A percentile compares a stretch with the other conserved stretches of the same genome.
phyloP scores from a whole-genome alignment of 2,329 filamentous ascomycete genomes.

The Diaporthe vaccinii region DNA sequence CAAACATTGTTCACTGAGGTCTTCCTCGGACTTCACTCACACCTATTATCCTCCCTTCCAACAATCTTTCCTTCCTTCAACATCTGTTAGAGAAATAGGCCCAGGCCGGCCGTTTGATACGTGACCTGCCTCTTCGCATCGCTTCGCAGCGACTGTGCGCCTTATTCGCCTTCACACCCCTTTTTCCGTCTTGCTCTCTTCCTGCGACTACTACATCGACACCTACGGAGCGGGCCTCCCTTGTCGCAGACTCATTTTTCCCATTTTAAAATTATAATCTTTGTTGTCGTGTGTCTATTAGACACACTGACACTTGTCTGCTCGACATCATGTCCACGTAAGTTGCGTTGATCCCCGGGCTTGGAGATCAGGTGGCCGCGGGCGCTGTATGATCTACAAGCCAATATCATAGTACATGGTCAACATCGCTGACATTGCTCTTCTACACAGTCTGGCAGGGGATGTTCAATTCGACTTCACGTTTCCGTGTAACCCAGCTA shows the following conservation, averaged over 20 bases:
- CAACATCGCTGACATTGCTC: constrained; percentile 47
- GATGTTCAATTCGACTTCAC: constrained; percentile 73
- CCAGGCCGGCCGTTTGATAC: constrained; percentile 42
- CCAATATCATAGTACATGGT: not conserved
- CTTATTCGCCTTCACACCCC: constrained; percentile 4
- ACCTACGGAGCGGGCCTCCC: constrained; percentile 41
- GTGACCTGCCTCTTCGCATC: constrained; percentile 35
- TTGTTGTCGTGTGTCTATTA: constrained; percentile 35
- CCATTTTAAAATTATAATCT: constrained; percentile 35
- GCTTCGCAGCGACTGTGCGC: constrained; percentile 36
- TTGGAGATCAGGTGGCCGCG: constrained; percentile 7
- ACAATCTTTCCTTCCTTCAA: constrained; percentile 24
- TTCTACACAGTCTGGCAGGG: constrained; percentile 67
- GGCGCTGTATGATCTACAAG: not conserved
- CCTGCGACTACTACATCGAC: constrained; percentile 27
- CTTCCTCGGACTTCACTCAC: constrained; percentile 31
- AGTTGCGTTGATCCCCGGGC: constrained; percentile 44
- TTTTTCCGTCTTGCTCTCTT: not conserved
- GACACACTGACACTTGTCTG: constrained; percentile 34
- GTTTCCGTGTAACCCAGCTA: constrained; percentile 67
- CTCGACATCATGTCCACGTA: constrained; percentile 59
- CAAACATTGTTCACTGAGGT: constrained; percentile 22
- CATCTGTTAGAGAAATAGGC: constrained; percentile 34
- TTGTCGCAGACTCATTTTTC: constrained; percentile 34
- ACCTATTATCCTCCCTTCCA: constrained; percentile 23